Evolutionary conservation across 2,329 filamentous ascomycete species (phyloP).

Genomic region (Neofusicoccum umdonicola): DNA sequence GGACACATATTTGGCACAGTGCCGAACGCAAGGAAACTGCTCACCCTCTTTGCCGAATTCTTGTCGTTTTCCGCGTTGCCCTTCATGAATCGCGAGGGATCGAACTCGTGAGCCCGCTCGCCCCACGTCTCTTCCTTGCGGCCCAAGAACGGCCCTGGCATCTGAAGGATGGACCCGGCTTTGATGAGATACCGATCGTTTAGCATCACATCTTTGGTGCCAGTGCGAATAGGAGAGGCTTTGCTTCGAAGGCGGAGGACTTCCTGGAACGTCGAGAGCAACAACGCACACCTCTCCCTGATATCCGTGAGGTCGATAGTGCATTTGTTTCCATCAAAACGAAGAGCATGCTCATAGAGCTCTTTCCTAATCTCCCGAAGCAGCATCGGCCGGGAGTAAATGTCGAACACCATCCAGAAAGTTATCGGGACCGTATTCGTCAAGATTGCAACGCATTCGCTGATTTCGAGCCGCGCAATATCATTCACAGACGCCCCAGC

Average conservation of each 20-base stretch:
- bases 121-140: slow-evolving; percentile 35
- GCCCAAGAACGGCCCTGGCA: slow-evolving; percentile 35
- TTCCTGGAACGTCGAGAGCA: slow-evolving; percentile 44
- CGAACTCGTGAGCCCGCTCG: slow-evolving; percentile 28
- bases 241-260: slow-evolving; percentile 40
- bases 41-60: slow-evolving; percentile 21
- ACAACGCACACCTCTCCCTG: slow-evolving; percentile 37
- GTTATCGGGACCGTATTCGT: slow-evolving; percentile 40
- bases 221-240: slow-evolving; percentile 38
- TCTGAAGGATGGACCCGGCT: slow-evolving; percentile 35
- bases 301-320: slow-evolving; percentile 34
- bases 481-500: slow-evolving; percentile 36
- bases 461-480: slow-evolving; percentile 44
- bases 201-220: slow-evolving; percentile 36
- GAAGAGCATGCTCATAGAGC: slow-evolving; percentile 14
- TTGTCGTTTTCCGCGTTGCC: neutral
- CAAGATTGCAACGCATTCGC: slow-evolving; percentile 40
- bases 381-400: slow-evolving; percentile 34
- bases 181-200: slow-evolving; percentile 35
- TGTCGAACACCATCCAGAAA: slow-evolving; percentile 43
- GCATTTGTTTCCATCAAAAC: slow-evolving; percentile 15
- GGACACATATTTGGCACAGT: slow-evolving; percentile 36
- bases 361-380: slow-evolving; percentile 33
- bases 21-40: slow-evolving; percentile 35
- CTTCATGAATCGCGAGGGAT: slow-evolving; percentile 33